A percentile compares a stretch with the other conserved stretches of the same genome.
phyloP scores from a whole-genome alignment of 306 rosid species.

The Cicer pinnatifidum region DNA sequence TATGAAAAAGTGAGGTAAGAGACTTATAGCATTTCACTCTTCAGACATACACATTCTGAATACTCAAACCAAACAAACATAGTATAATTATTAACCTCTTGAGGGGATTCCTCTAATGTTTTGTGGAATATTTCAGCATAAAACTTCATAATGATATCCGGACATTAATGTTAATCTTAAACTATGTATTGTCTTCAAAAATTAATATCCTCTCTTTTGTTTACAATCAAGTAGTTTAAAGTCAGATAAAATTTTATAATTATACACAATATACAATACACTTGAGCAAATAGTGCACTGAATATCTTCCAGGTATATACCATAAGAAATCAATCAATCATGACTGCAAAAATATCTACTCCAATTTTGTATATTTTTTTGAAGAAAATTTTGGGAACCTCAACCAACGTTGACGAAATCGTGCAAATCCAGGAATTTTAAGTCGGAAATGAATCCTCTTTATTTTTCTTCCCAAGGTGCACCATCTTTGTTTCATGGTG shows the following conservation, averaged over 20 bases:
- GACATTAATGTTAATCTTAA: not conserved
- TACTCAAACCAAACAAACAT: slow-evolving; percentile 4
- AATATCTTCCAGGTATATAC: slow-evolving; percentile 14
- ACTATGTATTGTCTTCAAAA: not conserved
- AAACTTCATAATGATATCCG: not conserved
- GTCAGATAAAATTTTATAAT: not conserved
- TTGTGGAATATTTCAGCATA: slow-evolving; percentile 29
- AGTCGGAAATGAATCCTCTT: slow-evolving; percentile 64
- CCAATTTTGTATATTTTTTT: slow-evolving; percentile 55
- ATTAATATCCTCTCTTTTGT: slow-evolving; percentile 16
- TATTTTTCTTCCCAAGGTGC: slow-evolving; percentile 59
- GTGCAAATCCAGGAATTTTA: slow-evolving; percentile 72
- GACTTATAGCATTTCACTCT: slow-evolving; percentile 22
- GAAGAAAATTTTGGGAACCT: slow-evolving; percentile 72
- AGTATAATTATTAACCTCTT: not conserved
- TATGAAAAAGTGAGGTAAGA: slow-evolving; percentile 1
- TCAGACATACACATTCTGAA: slow-evolving; percentile 22
- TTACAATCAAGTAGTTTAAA: slow-evolving; percentile 36
- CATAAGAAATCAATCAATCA: not conserved
- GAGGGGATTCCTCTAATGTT: not conserved
- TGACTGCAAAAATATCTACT: slow-evolving; percentile 41
- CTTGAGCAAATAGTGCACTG: slow-evolving; percentile 15
- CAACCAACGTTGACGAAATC: slow-evolving; percentile 74
- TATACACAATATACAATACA: not conserved
- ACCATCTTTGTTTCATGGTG: slow-evolving; percentile 60